A percentile compares a stretch with the other conserved stretches of the same genome.
These are phyloP conservation scores for Hyaloscypha variabilis DNA, from an alignment of 495 filamentous ascomycete species.

Conservation along the genomic window DNA sequence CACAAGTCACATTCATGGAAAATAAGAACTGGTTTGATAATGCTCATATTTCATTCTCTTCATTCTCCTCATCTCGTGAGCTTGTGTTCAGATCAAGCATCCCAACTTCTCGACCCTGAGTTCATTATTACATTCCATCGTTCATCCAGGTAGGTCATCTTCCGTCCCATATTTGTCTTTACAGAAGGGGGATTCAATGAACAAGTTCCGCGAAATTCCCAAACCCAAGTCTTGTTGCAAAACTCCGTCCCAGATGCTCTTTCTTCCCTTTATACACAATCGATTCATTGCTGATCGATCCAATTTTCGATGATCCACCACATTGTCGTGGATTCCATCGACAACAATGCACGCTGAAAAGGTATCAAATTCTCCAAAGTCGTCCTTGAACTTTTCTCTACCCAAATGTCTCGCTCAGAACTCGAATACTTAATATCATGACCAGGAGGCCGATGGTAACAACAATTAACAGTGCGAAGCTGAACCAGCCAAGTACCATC, in stretches of 20 bases:
- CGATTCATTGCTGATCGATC: not conserved
- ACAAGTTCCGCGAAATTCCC: constrained; percentile 15
- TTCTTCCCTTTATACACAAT: constrained; percentile 29
- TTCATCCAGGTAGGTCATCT: constrained; percentile 13
- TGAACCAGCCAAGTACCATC: constrained; percentile 97
- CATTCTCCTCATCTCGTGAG: constrained; percentile 4
- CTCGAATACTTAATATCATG: constrained; percentile 89
- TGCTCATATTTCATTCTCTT: not conserved
- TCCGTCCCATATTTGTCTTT: constrained; percentile 3
- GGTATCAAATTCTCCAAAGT: constrained; percentile 20
- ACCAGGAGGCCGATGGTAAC: constrained; percentile 92
- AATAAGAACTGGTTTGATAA: not conserved
- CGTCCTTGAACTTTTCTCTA: constrained; percentile 18
- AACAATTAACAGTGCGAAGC: constrained; percentile 87
- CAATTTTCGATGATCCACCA: not conserved
- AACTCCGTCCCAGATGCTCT: constrained; percentile 35
- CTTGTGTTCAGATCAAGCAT: constrained; percentile 2
- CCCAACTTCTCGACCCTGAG: constrained; percentile 10
- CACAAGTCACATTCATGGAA: not conserved
- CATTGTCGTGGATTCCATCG: constrained; percentile 16
- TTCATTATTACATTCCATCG: constrained; percentile 29
- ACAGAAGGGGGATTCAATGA: not conserved
- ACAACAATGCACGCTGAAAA: constrained; percentile 32
- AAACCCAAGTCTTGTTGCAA: constrained; percentile 16
- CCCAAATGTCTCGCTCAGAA: constrained; percentile 40